Base-by-base conservation (phyloP, 1,284 basidiomycete genomes). In the Leucoagaricus sp. region DNA sequence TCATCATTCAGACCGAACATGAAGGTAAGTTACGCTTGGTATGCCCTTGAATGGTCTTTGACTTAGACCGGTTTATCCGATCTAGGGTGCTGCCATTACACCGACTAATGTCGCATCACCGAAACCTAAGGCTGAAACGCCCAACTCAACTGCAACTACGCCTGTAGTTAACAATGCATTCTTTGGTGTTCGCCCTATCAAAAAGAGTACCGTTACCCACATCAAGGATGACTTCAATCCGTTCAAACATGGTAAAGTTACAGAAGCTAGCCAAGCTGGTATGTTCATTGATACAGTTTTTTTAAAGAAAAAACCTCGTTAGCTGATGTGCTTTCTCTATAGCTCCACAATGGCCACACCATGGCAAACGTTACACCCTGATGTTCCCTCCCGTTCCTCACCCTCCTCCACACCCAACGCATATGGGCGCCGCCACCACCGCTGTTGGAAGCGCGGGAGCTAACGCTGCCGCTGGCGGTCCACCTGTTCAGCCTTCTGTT, bases 221-320 rank as follows among this genome's bases (percentile, higher is more conserved):
- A 81, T 94, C 65, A 91, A 94, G 73, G 92, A 96, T 64, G 95
- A 97, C 66, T 98, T 97, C 71, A 96, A 95, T 72, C 93, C 94
- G 25, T 96, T 94, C 80, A 94, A 94, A 74, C 84, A 87, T 65
- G 83, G 82, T 69, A 94, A 93, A 72, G 86, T 94, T 54, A 82
- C 80, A 6, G 89, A 92, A 58, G 85, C 93, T 10, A 74, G 82
- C 23, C 79, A 83, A 63, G 81, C 93, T 61, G 74, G 93, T 93
- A 68, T 64, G 91, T 81, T n/a, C n/a, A n/a, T n/a, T n/a, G n/a
- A n/a, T n/a, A n/a, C n/a, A n/a, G n/a, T n/a, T n/a, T n/a, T n/a
- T n/a, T n/a, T n/a, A n/a, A n/a, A n/a, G n/a, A n/a, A n/a, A n/a
- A n/a, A n/a, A n/a, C n/a, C n/a, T n/a, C n/a, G n/a, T n/a, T n/a